Base-by-base conservation (phyloP, 208 protist genomes). In the Trypanosoma lewisi region DNA sequence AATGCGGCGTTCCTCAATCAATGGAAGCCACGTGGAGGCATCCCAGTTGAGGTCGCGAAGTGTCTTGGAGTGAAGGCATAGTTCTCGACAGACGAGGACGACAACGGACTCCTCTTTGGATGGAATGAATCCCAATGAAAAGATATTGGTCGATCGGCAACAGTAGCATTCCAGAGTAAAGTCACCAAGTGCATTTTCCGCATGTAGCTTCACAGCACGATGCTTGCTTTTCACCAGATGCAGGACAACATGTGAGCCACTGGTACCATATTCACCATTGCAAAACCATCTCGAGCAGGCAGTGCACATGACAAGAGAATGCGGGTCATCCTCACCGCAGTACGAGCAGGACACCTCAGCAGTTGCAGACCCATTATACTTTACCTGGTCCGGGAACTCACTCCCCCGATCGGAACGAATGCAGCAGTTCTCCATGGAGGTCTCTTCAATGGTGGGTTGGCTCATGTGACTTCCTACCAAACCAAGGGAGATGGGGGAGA, bases 121-220 rank as follows among this genome's bases (percentile, higher is more conserved):
- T 1, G 94, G 89, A n/a, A 98, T 92, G 68, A 96, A 98, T 6
- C 96, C 96, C 0, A 98, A 68, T 4, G 95, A 61, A 77, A 98
- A 98, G 2, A 97, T 71, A 59, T 98, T 98, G 25, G 70, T 71
- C 25, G 73, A 91, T 9, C 80, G 83, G 67, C 96, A 98, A 60
- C 96, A 92, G 72, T 97, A 98, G 75, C 97, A 98, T 73, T 98
- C 96, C 9, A 98, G 60, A 27, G 75, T 62, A 5, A 87, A 91
- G 37, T 98, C 96, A 55, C 95, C 94, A n/a, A 98, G 72, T 16
- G 75, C 79, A 23, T 74, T 80, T n/a, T 96, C 80, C 9, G 60
- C 9, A 77, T 98, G 95, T 16, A 98, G 74, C 17, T 45, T 36
- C 33, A 97, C 51, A 30, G 95, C 86, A 34, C 93, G 95, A 72